Evolutionary conservation across 176 grass and related monocot species (phyloP).

Genomic region (Chloris gayana): DNA sequence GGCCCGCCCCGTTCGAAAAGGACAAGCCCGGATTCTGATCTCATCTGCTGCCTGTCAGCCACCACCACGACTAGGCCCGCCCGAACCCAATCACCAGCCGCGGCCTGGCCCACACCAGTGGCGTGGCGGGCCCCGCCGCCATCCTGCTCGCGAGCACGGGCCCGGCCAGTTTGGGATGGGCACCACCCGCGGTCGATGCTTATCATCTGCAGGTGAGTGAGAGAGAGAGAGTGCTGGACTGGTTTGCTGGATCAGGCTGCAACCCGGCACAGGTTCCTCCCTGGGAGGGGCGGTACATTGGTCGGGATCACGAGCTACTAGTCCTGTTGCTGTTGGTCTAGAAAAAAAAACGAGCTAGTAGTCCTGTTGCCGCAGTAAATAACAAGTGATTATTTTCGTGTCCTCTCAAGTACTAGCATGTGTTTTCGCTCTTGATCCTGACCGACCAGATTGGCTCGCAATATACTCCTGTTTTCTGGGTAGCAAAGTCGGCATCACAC

Average conservation of each 20-base stretch:
- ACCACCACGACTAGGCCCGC: background rate
- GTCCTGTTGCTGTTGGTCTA: background rate
- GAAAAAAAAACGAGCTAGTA: too few relatives aligned
- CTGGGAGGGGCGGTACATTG: background rate
- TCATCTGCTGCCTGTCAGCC: background rate
- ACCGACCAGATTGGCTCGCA: too few relatives aligned
- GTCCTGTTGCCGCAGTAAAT: too few relatives aligned
- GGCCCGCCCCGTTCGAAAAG: conserved; percentile 15
- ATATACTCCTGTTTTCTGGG: too few relatives aligned
- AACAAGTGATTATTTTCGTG: background rate
- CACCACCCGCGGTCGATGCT: background rate
- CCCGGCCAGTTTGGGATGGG: background rate
- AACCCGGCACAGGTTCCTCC: background rate
- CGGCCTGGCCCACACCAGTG: background rate
- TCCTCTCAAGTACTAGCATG: too few relatives aligned
- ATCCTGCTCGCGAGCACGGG: background rate
- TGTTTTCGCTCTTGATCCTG: too few relatives aligned
- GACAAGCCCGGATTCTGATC: conserved; percentile 51
- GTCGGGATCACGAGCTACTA: conserved; percentile 9
- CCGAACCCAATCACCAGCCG: background rate
- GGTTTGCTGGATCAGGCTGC: background rate
- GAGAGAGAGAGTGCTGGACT: background rate
- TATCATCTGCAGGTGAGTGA: background rate
- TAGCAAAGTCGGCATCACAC: too few relatives aligned
- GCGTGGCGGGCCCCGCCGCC: background rate